A percentile compares a stretch with the other conserved stretches of the same genome.
Conservation (phyloP, 2,329 filamentous ascomycete genomes). For the Madurella fahalii region DNA sequence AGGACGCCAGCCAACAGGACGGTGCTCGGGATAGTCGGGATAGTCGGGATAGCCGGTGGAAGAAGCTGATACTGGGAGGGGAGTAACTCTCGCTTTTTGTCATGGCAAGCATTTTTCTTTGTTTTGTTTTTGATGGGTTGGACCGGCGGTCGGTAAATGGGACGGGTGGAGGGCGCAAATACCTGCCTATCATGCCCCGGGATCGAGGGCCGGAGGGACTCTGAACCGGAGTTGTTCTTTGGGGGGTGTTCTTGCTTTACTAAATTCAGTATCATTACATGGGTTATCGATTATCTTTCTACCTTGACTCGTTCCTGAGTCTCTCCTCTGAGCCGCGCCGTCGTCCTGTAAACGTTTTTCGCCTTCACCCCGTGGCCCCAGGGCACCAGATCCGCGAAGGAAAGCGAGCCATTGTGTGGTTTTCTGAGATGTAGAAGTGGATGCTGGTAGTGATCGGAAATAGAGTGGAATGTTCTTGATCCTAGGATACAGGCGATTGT, state of each 20-base stretch:
- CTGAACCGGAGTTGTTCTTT: conserved; percentile 15
- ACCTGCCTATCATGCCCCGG: conserved; percentile 3
- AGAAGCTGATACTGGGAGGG: conserved; percentile 17
- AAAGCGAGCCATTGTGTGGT: no score
- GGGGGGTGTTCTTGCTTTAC: neutral
- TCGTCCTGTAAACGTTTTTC: no score
- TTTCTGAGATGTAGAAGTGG: no score
- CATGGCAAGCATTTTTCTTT: neutral
- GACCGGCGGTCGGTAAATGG: conserved; percentile 4
- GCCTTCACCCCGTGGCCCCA: no score
- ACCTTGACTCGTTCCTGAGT: neutral
- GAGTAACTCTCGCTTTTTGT: neutral
- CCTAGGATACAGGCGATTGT: no score
- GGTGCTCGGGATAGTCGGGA: conserved; percentile 6
- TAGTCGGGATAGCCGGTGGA: conserved; percentile 18
- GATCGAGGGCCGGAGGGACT: conserved; percentile 3
- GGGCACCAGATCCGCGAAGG: no score
- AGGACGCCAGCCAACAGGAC: neutral
- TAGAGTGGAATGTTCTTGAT: no score
- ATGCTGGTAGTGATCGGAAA: no score
- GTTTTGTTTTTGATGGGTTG: conserved; percentile 3
- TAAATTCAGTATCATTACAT: neutral
- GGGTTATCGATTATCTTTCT: neutral
- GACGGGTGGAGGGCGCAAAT: conserved; percentile 1
- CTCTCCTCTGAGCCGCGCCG: neutral